Base-by-base conservation (phyloP, 352 stramenopile genomes). In the Phytophthora constricta region DNA sequence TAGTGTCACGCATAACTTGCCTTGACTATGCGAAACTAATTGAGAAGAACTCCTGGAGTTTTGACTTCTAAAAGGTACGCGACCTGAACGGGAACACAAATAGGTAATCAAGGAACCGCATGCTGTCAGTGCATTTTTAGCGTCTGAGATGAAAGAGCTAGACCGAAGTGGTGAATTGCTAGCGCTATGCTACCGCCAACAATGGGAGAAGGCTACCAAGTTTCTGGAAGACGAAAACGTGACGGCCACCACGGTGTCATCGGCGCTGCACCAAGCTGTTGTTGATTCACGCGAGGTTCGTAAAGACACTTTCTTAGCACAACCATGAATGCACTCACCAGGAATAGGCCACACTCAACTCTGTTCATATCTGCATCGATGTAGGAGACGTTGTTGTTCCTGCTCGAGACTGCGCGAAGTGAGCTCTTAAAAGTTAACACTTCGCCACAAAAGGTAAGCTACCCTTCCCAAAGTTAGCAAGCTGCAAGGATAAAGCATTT, bases 131-230 rank as follows among this genome's bases (percentile, higher is more conserved):
- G n/a, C n/a, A n/a, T n/a, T n/a, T n/a, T n/a, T n/a, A n/a, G n/a
- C n/a, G n/a, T 23, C 67, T 58, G 0, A 48, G 31, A 75, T 76
- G 59, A 74, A 73, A 41, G 58, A 65, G 49, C 31, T 68, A 14
- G 62, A 80, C 39, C 56, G 75, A 64, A 77, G 75, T 43, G 75
- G 72, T 5, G 72, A 83, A 43, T 68, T 83, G 22, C 37, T 83
- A 4, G 67, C 68, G 19, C 54, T 83, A 48, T 83, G 75, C 34
- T 76, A 72, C 48, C 72, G 68, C 3, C 53, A 74, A 46, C 72
- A 83, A 71, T 80, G 68, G 75, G 23, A 52, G 4, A 76, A 70
- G 14, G 74, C 71, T 31, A 59, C 46, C 3, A 39, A 49, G 8
- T 34, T 77, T 8, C 52, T 77, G 5, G 33, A 3, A 11, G 45